Conservation (phyloP, 768 basidiomycete species). For the Myochromella boudieri region DNA sequence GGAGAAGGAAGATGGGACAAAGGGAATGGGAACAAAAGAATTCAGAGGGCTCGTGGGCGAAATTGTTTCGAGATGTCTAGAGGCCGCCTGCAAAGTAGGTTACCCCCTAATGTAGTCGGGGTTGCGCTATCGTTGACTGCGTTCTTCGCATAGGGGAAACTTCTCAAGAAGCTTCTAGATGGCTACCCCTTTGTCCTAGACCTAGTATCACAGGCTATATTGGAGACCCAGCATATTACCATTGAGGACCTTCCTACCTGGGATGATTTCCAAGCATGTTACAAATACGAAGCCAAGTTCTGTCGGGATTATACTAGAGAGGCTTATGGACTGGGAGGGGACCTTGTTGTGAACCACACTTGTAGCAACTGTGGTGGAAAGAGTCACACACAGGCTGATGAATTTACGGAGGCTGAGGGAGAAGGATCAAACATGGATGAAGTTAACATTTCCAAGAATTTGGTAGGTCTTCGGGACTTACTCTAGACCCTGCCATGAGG, state of each 20-base stretch:
- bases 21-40: conserved; percentile 42
- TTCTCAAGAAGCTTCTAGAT: conserved; percentile 58
- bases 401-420: not conserved
- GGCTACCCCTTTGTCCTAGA: conserved; percentile 41
- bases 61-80: conserved; percentile 59
- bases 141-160: conserved; percentile 50
- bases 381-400: not conserved
- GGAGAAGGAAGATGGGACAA: conserved; percentile 30
- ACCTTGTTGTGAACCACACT: not conserved
- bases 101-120: not conserved
- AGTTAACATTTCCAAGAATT: not conserved
- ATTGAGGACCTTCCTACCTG: conserved; percentile 56
- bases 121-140: not conserved
- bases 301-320: conserved; percentile 50
- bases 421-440: not conserved
- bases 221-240: conserved; percentile 49
- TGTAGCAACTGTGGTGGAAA: not conserved
- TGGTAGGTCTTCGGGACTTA: conserved; percentile 14
- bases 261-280: conserved; percentile 47
- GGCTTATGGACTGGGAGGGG: conserved; percentile 14
- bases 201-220: conserved; percentile 42
- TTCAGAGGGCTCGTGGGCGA: conserved; percentile 52
- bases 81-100: conserved; percentile 58
- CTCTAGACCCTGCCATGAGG: not conserved
- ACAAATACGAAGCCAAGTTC: conserved; percentile 46